Evolutionary conservation across 1,284 basidiomycete species (phyloP).

Genomic region (Cutaneotrichosporon sp.): DNA sequence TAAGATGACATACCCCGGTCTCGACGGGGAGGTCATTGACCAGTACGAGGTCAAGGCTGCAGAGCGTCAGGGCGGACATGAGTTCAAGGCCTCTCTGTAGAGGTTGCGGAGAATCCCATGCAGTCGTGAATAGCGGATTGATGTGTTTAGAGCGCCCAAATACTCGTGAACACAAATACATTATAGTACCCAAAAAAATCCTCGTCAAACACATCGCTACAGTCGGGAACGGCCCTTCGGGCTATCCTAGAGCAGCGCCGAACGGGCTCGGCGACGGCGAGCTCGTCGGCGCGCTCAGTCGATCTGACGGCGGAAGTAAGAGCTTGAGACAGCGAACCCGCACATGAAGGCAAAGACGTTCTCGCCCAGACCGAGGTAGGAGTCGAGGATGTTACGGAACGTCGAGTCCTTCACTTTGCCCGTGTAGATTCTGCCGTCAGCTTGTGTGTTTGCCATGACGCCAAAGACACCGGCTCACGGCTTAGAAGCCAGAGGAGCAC

Average conservation of each 20-base stretch:
- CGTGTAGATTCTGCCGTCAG: slow-evolving; percentile 57
- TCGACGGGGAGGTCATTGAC: slow-evolving; percentile 57
- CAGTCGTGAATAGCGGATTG: neutral
- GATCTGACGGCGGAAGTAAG: slow-evolving; percentile 54
- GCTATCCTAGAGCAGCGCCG: too few relatives aligned
- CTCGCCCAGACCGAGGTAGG: slow-evolving; percentile 82
- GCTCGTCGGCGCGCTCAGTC: neutral
- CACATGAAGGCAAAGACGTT: slow-evolving; percentile 78
- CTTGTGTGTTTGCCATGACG: neutral
- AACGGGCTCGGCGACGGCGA: too few relatives aligned
- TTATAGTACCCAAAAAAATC: too few relatives aligned
- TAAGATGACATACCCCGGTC: slow-evolving; percentile 57
- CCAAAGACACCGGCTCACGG: neutral
- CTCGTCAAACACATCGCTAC: too few relatives aligned
- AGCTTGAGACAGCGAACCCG: slow-evolving; percentile 72
- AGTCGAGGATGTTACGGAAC: slow-evolving; percentile 66
- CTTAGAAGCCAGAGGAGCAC: neutral
- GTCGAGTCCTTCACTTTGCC: slow-evolving; percentile 70
- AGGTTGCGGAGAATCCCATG: neutral
- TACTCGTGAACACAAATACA: too few relatives aligned
- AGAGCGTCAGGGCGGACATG: slow-evolving; percentile 66
- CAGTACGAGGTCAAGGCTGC: slow-evolving; percentile 63
- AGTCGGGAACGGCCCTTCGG: too few relatives aligned
- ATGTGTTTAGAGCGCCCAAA: neutral
- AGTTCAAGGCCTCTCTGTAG: too few relatives aligned